Conservation (phyloP, 805 yeast species). For the Pichia insulana region DNA sequence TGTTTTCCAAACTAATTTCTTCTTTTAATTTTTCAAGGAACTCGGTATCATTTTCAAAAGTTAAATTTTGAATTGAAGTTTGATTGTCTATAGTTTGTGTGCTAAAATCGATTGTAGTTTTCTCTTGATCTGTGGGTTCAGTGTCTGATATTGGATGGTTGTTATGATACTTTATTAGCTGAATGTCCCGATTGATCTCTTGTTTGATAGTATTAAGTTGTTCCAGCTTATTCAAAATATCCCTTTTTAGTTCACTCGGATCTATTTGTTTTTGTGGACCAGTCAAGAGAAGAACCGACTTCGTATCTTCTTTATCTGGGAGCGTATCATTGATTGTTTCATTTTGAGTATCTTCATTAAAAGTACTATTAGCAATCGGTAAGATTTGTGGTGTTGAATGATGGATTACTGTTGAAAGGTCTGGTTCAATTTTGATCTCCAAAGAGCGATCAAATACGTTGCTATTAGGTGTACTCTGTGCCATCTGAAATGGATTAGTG, state of each 20-base stretch:
- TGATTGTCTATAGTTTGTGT: neutral
- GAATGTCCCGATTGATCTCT: conserved; percentile 4
- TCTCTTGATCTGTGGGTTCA: neutral
- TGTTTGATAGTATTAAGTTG: neutral
- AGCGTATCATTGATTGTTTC: neutral
- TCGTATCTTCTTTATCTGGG: neutral
- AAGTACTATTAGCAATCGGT: conserved; percentile 6
- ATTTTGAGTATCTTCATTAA: neutral
- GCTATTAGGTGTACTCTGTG: neutral
- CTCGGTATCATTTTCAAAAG: conserved; percentile 6
- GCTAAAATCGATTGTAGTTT: neutral
- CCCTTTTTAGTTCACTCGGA: neutral
- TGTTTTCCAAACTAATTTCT: conserved; percentile 18
- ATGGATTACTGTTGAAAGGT: neutral
- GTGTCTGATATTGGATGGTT: neutral
- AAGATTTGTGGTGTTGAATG: no score
- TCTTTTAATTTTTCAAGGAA: conserved; percentile 14
- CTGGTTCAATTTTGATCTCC: conserved; percentile 7
- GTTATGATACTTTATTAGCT: neutral
- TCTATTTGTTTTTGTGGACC: neutral
- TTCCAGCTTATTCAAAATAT: conserved; percentile 4
- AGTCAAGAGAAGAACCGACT: no score
- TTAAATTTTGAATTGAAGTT: neutral
- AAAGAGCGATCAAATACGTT: conserved; percentile 5
- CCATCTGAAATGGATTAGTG: neutral